Conservation (phyloP, 2,329 filamentous ascomycete genomes). For the Aspergillus sp. region DNA sequence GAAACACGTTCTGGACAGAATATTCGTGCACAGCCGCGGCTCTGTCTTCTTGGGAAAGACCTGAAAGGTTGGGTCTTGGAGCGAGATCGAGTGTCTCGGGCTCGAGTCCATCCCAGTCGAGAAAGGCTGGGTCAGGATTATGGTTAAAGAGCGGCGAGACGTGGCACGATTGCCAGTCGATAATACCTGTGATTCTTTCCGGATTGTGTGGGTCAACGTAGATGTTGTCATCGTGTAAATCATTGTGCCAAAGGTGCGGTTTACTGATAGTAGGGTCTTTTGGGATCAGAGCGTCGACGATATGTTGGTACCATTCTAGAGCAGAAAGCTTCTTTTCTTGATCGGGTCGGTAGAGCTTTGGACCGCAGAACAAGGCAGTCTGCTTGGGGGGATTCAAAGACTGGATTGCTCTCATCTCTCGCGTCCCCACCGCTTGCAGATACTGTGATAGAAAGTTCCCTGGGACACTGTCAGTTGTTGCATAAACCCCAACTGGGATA, state of each 20-base stretch:
- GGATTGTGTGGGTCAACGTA: conserved; percentile 32
- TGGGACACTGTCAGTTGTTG: conserved; percentile 18
- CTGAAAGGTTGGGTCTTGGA: conserved; percentile 21
- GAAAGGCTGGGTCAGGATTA: conserved; percentile 25
- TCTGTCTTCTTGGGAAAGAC: conserved; percentile 24
- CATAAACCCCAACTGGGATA: conserved; percentile 5
- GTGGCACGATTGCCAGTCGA: conserved; percentile 34
- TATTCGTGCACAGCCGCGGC: conserved; percentile 26
- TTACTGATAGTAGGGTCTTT: conserved; percentile 20
- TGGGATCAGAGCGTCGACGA: conserved; percentile 24
- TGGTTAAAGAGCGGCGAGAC: conserved; percentile 31
- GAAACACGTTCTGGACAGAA: conserved; percentile 23
- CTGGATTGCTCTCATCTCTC: conserved; percentile 25
- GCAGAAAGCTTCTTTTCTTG: conserved; percentile 25
- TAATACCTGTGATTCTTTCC: conserved; percentile 27
- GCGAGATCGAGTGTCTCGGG: conserved; percentile 28
- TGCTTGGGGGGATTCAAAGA: conserved; percentile 24
- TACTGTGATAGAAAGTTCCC: conserved; percentile 26
- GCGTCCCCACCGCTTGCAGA: conserved; percentile 24
- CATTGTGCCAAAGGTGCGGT: conserved; percentile 29
- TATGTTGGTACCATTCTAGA: conserved; percentile 23
- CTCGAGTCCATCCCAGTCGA: conserved; percentile 27
- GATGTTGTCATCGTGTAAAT: conserved; percentile 31
- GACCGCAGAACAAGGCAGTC: conserved; percentile 29
- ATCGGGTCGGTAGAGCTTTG: conserved; percentile 27